phyloP scores from a whole-genome alignment of 371 early-diverging fungal species.

The Rhizopus arrhizus region DNA sequence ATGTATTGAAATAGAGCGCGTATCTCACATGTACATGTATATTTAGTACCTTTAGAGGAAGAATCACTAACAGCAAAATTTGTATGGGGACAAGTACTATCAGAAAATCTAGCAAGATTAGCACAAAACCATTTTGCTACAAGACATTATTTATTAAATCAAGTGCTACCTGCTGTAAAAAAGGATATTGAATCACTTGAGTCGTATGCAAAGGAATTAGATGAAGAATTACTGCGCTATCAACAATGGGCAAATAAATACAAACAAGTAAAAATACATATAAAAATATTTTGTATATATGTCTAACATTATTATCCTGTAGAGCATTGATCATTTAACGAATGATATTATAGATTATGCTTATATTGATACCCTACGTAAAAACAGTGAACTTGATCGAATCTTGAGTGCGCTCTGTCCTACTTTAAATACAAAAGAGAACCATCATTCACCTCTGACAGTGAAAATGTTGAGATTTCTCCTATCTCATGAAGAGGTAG shows the following conservation, averaged over 20 bases:
- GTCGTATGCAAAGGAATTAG: slow-evolving; percentile 31
- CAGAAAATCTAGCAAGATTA: slow-evolving; percentile 67
- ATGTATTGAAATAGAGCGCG: background rate
- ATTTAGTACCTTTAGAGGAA: slow-evolving; percentile 50
- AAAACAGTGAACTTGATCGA: slow-evolving; percentile 68
- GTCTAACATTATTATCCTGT: background rate
- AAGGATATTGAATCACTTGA: slow-evolving; percentile 53
- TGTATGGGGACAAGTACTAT: slow-evolving; percentile 71
- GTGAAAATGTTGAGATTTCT: slow-evolving; percentile 55
- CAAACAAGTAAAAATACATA: slow-evolving; percentile 31
- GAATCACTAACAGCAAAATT: slow-evolving; percentile 64
- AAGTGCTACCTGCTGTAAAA: slow-evolving; percentile 65
- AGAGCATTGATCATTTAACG: slow-evolving; percentile 21
- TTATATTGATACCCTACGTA: slow-evolving; percentile 58
- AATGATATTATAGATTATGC: slow-evolving; percentile 55
- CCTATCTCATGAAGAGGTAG: slow-evolving; percentile 56
- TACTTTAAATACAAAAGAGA: slow-evolving; percentile 30
- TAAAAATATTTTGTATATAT: background rate
- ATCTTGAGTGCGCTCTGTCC: slow-evolving; percentile 62
- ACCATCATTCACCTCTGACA: slow-evolving; percentile 56
- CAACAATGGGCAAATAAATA: slow-evolving; percentile 45
- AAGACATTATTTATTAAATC: slow-evolving; percentile 63
- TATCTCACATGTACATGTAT: background rate
- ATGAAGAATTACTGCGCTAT: slow-evolving; percentile 20
- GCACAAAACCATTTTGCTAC: slow-evolving; percentile 73